phyloP scores from a whole-genome alignment of 2,329 filamentous ascomycete species.

The Claviceps spartinae region DNA sequence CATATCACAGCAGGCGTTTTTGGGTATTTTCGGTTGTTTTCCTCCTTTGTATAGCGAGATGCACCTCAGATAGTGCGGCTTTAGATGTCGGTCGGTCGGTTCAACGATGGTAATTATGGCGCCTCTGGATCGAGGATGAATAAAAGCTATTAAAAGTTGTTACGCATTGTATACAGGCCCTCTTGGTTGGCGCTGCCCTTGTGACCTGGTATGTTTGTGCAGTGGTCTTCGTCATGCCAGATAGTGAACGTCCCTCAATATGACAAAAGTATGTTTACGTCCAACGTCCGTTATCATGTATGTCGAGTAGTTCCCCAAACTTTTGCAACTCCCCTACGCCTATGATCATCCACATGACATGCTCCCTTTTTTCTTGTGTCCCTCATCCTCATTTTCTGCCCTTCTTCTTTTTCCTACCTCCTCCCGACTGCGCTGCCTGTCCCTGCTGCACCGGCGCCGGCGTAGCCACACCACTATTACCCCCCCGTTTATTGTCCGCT shows the following conservation, averaged over 20 bases:
- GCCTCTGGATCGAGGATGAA: background rate
- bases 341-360: background rate
- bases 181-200: background rate
- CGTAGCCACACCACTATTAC: slow-evolving; percentile 13
- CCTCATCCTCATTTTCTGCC: slow-evolving; percentile 41
- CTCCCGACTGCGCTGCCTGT: slow-evolving; percentile 17
- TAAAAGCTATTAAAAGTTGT: background rate
- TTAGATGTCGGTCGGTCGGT: slow-evolving; percentile 7
- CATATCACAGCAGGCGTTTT: slow-evolving; percentile 9
- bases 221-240: background rate
- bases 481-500: slow-evolving; percentile 19
- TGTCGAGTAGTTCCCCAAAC: background rate
- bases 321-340: too few species aligned
- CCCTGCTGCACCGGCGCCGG: slow-evolving; percentile 12
- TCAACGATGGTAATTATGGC: slow-evolving; percentile 6
- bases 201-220: background rate
- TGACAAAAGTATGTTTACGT: background rate
- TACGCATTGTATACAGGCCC: background rate
- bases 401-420: slow-evolving; percentile 56
- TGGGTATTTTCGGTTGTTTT: slow-evolving; percentile 3
- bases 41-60: background rate
- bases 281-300: background rate
- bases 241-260: background rate
- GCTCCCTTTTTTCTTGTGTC: background rate
- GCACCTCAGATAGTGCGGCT: background rate